Conservation (phyloP, 202 grass and related monocot genomes). For the Hordeum pubiflorum region DNA sequence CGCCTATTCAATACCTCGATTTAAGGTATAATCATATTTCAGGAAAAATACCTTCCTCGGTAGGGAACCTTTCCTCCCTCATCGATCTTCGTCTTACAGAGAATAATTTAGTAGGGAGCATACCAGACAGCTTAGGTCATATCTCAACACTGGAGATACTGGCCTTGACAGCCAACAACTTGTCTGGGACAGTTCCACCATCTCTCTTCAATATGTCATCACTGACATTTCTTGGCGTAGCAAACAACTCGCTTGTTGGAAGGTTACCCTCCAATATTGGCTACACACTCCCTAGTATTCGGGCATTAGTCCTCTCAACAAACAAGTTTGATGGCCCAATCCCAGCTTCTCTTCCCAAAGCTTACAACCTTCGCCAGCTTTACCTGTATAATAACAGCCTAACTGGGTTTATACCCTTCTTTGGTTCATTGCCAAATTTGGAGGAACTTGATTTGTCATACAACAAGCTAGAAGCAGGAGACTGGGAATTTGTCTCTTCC, state of each 20-base stretch:
- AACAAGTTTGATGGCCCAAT: slow-evolving; percentile 43
- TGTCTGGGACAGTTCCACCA: slow-evolving; percentile 30
- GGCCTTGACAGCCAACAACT: not conserved
- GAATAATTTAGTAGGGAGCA: slow-evolving; percentile 6
- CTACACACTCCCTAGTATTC: slow-evolving; percentile 27
- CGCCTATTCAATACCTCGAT: not conserved
- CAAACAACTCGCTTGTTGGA: slow-evolving; percentile 28
- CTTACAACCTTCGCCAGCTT: not conserved
- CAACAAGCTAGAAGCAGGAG: slow-evolving; percentile 30
- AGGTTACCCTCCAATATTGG: slow-evolving; percentile 30
- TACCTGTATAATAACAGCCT: not conserved
- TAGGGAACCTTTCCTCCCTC: not conserved
- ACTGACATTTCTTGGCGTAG: slow-evolving; percentile 8
- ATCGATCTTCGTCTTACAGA: not conserved
- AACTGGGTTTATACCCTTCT: not conserved
- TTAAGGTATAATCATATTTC: slow-evolving; percentile 5
- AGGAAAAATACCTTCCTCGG: slow-evolving; percentile 13
- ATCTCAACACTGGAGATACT: slow-evolving; percentile 2
- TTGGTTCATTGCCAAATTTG: not conserved
- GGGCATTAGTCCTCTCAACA: not conserved
- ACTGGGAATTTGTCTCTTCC: slow-evolving; percentile 38
- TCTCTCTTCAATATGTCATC: slow-evolving; percentile 26
- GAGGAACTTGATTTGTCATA: not conserved
- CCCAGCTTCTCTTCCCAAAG: slow-evolving; percentile 32
- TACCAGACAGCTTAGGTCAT: slow-evolving; percentile 18